phyloP scores from a whole-genome alignment of 768 basidiomycete species.

The Pleurotus platypus region DNA sequence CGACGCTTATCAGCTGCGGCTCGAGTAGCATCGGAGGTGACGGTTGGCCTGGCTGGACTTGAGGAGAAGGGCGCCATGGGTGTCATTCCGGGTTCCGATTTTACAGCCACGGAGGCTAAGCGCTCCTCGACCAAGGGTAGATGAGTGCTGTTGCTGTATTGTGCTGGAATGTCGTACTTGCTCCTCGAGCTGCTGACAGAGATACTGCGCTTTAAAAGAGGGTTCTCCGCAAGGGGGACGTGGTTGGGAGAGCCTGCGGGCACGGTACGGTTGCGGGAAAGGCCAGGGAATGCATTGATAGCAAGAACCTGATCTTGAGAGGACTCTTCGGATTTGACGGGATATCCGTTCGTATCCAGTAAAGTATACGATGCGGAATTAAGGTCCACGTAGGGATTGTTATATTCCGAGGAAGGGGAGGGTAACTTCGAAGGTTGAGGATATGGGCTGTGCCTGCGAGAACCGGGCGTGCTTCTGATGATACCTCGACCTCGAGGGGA shows the following conservation, averaged over 20 bases:
- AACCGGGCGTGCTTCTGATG: not conserved
- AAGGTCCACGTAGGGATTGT: not conserved
- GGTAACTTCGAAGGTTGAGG: not conserved
- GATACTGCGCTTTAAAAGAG: not conserved
- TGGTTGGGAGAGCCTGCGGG: not conserved
- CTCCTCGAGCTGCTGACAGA: not conserved
- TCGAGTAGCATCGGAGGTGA: constrained; percentile 6
- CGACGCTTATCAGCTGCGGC: constrained; percentile 1
- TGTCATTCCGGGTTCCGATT: not conserved
- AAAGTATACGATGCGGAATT: not conserved
- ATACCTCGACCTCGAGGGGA: not conserved
- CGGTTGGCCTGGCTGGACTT: not conserved
- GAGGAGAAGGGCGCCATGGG: not conserved
- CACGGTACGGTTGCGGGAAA: not conserved
- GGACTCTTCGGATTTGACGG: constrained; percentile 2
- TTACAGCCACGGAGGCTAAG: not conserved
- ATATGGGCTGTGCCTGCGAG: constrained; percentile 5
- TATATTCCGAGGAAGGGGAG: not conserved
- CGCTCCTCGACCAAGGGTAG: not conserved
- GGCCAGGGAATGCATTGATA: not conserved
- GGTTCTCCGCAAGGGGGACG: not conserved
- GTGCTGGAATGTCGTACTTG: not conserved
- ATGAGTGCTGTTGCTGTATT: not conserved
- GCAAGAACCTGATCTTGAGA: not conserved
- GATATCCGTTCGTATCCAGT: not conserved